Evolutionary conservation across 805 yeast species (phyloP).

Genomic region (Torulaspora quercuum): DNA sequence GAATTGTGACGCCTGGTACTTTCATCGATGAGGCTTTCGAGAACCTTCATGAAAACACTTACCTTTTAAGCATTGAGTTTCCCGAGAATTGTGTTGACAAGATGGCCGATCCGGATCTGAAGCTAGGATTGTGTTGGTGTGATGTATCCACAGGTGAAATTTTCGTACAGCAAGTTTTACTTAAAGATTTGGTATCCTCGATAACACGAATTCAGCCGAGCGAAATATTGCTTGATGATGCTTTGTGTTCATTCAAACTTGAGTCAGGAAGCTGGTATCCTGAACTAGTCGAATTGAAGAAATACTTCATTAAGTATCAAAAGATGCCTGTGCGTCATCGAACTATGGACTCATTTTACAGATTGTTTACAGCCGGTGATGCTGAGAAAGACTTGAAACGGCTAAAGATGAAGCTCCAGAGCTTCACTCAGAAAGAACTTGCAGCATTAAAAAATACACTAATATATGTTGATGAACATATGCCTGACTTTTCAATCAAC

Average conservation of each 20-base stretch:
- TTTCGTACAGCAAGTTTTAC: conserved; percentile 59
- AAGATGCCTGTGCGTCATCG: conserved; percentile 41
- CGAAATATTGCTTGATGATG: conserved; percentile 63
- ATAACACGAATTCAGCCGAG: conserved; percentile 75
- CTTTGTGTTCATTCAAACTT: conserved; percentile 40
- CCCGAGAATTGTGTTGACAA: conserved; percentile 47
- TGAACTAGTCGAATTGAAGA: conserved; percentile 54
- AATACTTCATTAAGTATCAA: conserved; percentile 57
- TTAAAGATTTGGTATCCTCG: conserved; percentile 62
- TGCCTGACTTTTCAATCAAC: conserved; percentile 63
- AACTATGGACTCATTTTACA: conserved; percentile 38
- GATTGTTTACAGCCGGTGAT: conserved; percentile 37
- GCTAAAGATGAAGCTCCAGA: conserved; percentile 27
- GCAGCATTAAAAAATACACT: conserved; percentile 61
- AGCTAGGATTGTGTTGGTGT: conserved; percentile 80
- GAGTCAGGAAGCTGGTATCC: conserved; percentile 53
- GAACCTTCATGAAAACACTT: conserved; percentile 69
- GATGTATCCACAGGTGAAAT: conserved; percentile 84
- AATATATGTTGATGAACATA: conserved; percentile 65
- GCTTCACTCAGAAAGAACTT: conserved; percentile 46
- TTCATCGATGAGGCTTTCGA: conserved; percentile 81
- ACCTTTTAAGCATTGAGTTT: conserved; percentile 59
- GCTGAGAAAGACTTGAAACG: conserved; percentile 25
- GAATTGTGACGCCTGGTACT: conserved; percentile 91
- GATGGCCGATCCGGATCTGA: conserved; percentile 37